Conservation (phyloP, 1,284 basidiomycete species). For the Malassezia obtusa region DNA sequence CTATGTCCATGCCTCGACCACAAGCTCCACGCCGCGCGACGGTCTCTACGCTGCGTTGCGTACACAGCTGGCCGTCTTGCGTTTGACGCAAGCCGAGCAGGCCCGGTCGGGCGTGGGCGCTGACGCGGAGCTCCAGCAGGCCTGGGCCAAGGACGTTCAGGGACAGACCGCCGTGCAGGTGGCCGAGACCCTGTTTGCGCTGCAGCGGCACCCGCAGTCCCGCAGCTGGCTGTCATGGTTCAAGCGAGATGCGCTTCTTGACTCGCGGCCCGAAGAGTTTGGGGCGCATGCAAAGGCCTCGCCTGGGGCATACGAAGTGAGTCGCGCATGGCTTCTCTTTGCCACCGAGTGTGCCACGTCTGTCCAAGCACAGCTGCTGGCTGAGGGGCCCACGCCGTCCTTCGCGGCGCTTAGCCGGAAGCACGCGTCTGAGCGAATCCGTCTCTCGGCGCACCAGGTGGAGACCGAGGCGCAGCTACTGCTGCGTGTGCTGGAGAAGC, state of each 20-base stretch:
- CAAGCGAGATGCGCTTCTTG: not conserved
- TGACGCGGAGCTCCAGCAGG: slow-evolving; percentile 18
- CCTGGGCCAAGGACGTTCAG: slow-evolving; percentile 30
- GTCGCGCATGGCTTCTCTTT: slow-evolving; percentile 8
- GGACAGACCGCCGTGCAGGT: slow-evolving; percentile 28
- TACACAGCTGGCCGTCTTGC: slow-evolving; percentile 27
- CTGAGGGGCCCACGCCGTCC: not conserved
- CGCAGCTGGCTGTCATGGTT: not conserved
- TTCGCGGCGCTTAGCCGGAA: not conserved
- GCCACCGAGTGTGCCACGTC: not conserved
- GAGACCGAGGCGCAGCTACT: slow-evolving; percentile 4
- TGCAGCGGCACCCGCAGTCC: slow-evolving; percentile 8
- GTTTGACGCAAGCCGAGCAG: slow-evolving; percentile 21
- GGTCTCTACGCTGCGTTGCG: slow-evolving; percentile 23
- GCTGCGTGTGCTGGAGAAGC: not conserved
- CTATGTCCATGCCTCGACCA: slow-evolving; percentile 17
- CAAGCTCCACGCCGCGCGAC: not conserved
- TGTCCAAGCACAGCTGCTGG: not conserved
- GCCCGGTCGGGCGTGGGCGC: slow-evolving; percentile 1
- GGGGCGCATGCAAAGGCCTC: not conserved
- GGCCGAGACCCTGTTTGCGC: slow-evolving; percentile 35
- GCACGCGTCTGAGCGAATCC: not conserved
- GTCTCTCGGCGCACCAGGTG: not conserved
- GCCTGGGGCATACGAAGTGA: not conserved
- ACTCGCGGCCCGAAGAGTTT: not conserved